Percentiles rank a stretch among this genome's conserved stretches.
These are phyloP conservation scores for Phytophthora syringae DNA, from an alignment of 352 stramenopile species.

Conservation along the genomic window DNA sequence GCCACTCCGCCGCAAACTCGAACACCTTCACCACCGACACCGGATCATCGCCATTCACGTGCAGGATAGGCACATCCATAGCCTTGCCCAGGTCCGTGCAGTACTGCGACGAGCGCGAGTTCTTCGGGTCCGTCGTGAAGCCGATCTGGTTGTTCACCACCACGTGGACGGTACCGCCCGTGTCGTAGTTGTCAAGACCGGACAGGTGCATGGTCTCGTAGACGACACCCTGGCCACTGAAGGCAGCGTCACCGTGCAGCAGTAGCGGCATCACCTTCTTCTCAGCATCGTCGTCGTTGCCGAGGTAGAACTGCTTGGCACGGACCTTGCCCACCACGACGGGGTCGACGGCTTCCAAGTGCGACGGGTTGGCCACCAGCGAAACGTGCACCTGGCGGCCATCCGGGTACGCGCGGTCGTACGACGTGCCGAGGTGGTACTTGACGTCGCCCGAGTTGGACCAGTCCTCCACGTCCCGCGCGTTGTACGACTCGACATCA, in stretches of 20 bases:
- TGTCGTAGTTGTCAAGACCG: slow-evolving; percentile 93
- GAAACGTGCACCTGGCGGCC: slow-evolving; percentile 94
- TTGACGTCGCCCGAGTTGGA: slow-evolving; percentile 97
- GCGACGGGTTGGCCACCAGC: slow-evolving; percentile 97
- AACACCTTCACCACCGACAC: slow-evolving; percentile 90
- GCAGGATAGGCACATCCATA: slow-evolving; percentile 93
- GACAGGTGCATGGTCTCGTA: slow-evolving; percentile 98
- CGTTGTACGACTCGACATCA: slow-evolving; percentile 89
- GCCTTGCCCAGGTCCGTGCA: slow-evolving; percentile 97
- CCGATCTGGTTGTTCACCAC: slow-evolving; percentile 98
- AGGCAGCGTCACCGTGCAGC: slow-evolving; percentile 97
- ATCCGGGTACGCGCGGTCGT: slow-evolving; percentile 96
- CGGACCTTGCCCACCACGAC: slow-evolving; percentile 95
- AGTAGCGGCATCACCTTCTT: slow-evolving; percentile 94
- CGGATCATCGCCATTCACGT: slow-evolving; percentile 97
- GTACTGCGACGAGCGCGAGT: slow-evolving; percentile 95
- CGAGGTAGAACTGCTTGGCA: slow-evolving; percentile 97
- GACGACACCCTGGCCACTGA: slow-evolving; percentile 96
- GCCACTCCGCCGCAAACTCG: slow-evolving; percentile 88
- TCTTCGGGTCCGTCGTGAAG: slow-evolving; percentile 98
- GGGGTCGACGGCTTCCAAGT: slow-evolving; percentile 97
- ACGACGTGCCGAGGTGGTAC: slow-evolving; percentile 98
- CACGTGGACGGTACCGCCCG: slow-evolving; percentile 97
- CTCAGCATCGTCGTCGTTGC: slow-evolving; percentile 87
- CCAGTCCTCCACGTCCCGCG: slow-evolving; percentile 87